phyloP scores from a whole-genome alignment of 148 eudicot species.

The Camellia granthamiana region DNA sequence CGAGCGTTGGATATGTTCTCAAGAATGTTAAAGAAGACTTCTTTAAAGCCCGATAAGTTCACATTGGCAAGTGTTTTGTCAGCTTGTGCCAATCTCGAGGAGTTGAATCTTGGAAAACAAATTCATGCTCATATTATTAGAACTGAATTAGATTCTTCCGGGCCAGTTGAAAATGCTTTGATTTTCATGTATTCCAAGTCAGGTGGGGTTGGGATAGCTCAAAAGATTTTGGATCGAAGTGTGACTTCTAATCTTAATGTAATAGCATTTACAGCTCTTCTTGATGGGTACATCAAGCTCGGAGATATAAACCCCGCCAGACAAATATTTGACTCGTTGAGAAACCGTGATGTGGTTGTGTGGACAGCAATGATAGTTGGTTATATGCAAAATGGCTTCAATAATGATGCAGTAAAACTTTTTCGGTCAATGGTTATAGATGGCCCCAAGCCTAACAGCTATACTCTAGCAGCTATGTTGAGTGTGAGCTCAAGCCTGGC shows the following conservation, averaged over 20 bases:
- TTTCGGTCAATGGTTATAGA: slow-evolving; percentile 33
- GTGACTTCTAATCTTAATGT: slow-evolving; percentile 23
- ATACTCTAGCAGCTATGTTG: slow-evolving; percentile 36
- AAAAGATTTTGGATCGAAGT: slow-evolving; percentile 16
- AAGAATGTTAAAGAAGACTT: slow-evolving; percentile 27
- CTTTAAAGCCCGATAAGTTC: slow-evolving; percentile 33
- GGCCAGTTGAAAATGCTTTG: slow-evolving; percentile 34
- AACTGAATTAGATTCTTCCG: slow-evolving; percentile 21
- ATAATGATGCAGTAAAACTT: slow-evolving; percentile 32
- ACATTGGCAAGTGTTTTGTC: slow-evolving; percentile 38
- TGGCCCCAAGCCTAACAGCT: slow-evolving; percentile 37
- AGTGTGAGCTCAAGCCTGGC: slow-evolving; percentile 41
- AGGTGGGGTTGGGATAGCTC: slow-evolving; percentile 33
- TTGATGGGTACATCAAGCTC: slow-evolving; percentile 38
- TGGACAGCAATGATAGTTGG: slow-evolving; percentile 49
- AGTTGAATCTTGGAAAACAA: slow-evolving; percentile 30
- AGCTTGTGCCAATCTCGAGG: slow-evolving; percentile 35
- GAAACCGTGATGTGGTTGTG: slow-evolving; percentile 33
- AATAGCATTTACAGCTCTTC: slow-evolving; percentile 35
- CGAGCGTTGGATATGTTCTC: slow-evolving; percentile 26
- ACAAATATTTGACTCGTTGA: slow-evolving; percentile 32
- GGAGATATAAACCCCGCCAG: slow-evolving; percentile 38
- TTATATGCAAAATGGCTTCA: slow-evolving; percentile 32
- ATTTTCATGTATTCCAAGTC: slow-evolving; percentile 40
- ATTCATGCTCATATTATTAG: slow-evolving; percentile 32